These are phyloP conservation scores for Calonectria ilicicola DNA, from an alignment of 2,329 filamentous ascomycete species.

Conservation along the genomic window DNA sequence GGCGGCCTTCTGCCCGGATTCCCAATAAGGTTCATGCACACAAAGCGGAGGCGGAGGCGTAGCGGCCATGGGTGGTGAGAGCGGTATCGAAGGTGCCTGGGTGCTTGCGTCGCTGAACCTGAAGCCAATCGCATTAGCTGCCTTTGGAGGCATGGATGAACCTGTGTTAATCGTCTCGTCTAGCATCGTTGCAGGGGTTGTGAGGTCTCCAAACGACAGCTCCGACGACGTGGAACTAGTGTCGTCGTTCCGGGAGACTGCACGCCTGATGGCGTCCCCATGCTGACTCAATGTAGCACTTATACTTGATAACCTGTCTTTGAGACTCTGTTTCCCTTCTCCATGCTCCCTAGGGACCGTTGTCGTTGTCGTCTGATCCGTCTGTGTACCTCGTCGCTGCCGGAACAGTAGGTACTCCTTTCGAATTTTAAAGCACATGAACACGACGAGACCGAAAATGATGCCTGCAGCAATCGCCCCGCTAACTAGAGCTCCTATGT, in stretches of 20 bases:
- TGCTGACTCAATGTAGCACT: neutral
- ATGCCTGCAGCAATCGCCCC: slow-evolving; percentile 33
- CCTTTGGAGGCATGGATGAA: slow-evolving; percentile 27
- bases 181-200: slow-evolving; percentile 4
- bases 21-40: neutral
- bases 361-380: neutral
- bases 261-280: neutral
- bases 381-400: neutral
- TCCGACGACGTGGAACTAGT: slow-evolving; percentile 30
- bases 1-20: neutral
- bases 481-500: slow-evolving; percentile 33
- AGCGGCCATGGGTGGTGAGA: too few species aligned
- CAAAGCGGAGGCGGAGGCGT: neutral
- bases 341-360: neutral
- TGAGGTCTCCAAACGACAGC: slow-evolving; percentile 29
- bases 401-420: slow-evolving; percentile 22
- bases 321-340: neutral
- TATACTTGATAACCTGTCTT: neutral
- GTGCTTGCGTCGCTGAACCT: neutral
- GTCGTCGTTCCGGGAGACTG: neutral
- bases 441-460: slow-evolving; percentile 29
- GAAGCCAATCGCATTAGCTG: slow-evolving; percentile 31
- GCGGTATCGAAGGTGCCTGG: neutral
- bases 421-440: slow-evolving; percentile 31
- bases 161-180: neutral